These are phyloP conservation scores for Curvularia eragrostidis DNA, from an alignment of 2,329 filamentous ascomycete genomes.

Conservation along the genomic window DNA sequence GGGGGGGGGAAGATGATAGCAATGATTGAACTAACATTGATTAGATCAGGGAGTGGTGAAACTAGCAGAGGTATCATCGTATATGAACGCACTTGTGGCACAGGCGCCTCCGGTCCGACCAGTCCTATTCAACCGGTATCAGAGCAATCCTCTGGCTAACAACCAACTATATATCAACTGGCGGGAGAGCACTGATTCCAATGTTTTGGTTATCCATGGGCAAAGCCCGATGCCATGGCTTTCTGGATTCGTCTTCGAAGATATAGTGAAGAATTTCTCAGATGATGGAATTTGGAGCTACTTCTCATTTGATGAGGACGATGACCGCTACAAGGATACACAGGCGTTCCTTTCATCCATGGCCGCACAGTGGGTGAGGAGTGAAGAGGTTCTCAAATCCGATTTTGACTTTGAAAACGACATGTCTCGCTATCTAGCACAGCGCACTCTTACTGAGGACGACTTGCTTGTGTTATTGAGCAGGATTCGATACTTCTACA, in stretches of 20 bases:
- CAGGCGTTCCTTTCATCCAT: background rate
- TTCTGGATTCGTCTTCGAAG: background rate
- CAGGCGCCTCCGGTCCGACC: background rate
- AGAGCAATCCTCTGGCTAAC: background rate
- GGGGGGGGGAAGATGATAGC: background rate
- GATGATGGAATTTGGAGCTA: background rate
- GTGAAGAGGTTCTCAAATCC: background rate
- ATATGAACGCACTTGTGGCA: background rate
- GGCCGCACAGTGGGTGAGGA: background rate
- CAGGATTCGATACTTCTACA: background rate
- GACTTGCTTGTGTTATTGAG: background rate
- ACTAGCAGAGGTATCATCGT: background rate
- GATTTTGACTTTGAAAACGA: background rate
- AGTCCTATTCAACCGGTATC: background rate
- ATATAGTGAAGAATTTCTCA: background rate
- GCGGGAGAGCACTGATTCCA: background rate
- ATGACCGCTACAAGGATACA: background rate
- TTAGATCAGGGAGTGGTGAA: background rate
- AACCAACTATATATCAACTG: background rate
- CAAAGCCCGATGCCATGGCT: background rate
- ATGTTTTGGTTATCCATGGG: background rate
- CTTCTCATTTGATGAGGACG: background rate
- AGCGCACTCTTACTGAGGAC: background rate
- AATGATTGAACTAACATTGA: background rate
- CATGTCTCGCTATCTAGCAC: background rate